phyloP scores from a whole-genome alignment of 805 yeast species.

The Kuraishia piskuri region DNA sequence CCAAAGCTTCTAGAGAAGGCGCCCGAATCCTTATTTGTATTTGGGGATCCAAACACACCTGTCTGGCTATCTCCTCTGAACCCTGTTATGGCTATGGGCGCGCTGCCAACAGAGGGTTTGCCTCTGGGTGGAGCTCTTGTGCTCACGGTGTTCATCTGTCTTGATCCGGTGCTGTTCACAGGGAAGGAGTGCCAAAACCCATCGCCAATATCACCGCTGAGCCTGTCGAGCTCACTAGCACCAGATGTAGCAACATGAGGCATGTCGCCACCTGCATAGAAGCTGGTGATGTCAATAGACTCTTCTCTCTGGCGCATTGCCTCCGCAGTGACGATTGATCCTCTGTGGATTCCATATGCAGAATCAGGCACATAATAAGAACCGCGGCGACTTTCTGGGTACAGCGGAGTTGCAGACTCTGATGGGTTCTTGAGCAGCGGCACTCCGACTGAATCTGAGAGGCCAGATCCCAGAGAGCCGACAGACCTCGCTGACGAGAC shows the following conservation, averaged over 20 bases:
- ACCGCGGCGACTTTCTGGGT: neutral
- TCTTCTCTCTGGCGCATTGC: constrained; percentile 4
- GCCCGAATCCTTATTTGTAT: neutral
- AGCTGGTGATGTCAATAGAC: constrained; percentile 9
- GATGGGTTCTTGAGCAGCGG: neutral
- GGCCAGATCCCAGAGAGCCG: neutral
- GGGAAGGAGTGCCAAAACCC: constrained; percentile 1
- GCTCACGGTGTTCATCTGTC: neutral
- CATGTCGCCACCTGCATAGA: constrained; percentile 2
- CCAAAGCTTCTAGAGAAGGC: constrained; percentile 14
- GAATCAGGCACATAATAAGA: neutral
- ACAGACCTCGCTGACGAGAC: constrained; percentile 1
- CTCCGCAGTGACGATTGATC: neutral
- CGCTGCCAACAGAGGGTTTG: neutral
- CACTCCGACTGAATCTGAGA: constrained; percentile 1
- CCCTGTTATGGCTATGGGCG: neutral
- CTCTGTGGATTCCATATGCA: neutral
- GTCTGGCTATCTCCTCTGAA: neutral
- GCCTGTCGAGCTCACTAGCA: neutral
- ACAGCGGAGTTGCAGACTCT: neutral
- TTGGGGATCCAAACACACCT: neutral
- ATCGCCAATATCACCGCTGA: constrained; percentile 1
- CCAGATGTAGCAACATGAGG: neutral
- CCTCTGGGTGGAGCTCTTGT: neutral
- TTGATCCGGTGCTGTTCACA: neutral